Evolutionary conservation across 129 eudicot genomes (phyloP).

Genomic region (Chrysanthemum lavandulifolium): DNA sequence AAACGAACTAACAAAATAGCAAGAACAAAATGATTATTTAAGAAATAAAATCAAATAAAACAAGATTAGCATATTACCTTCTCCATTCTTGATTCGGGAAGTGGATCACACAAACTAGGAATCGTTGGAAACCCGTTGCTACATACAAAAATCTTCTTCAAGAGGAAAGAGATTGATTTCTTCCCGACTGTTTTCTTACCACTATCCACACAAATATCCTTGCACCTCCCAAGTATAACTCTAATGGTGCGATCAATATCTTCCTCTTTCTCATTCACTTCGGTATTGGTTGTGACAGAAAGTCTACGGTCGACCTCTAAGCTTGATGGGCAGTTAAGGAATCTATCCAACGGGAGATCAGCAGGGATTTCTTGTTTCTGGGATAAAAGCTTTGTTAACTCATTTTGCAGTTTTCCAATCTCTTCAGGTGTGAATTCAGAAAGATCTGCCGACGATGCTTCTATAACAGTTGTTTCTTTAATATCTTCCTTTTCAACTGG

Average conservation of each 20-base stretch:
- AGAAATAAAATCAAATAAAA: too few relatives aligned
- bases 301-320: slow-evolving; percentile 85
- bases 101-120: slow-evolving; percentile 75
- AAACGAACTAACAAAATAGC: not conserved
- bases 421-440: slow-evolving; percentile 92
- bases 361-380: slow-evolving; percentile 56
- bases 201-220: slow-evolving; percentile 73
- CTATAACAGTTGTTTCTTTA: slow-evolving; percentile 32
- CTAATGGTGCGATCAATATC: slow-evolving; percentile 89
- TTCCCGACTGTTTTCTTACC: slow-evolving; percentile 64
- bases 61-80: slow-evolving; percentile 43
- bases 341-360: slow-evolving; percentile 92
- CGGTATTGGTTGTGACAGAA: slow-evolving; percentile 45
- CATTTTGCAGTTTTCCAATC: slow-evolving; percentile 71
- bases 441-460: slow-evolving; percentile 66
- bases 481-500: slow-evolving; percentile 39
- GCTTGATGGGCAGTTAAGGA: slow-evolving; percentile 97
- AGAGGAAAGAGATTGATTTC: slow-evolving; percentile 72
- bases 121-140: slow-evolving; percentile 66
- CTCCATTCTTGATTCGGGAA: slow-evolving; percentile 96
- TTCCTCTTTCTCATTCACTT: slow-evolving; percentile 55
- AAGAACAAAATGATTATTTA: too few relatives aligned
- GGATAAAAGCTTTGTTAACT: slow-evolving; percentile 64
- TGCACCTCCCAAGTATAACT: slow-evolving; percentile 86
- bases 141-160: slow-evolving; percentile 88